phyloP scores from a whole-genome alignment of 2,329 filamentous ascomycete species.

The Alternaria hordeiaustralica region DNA sequence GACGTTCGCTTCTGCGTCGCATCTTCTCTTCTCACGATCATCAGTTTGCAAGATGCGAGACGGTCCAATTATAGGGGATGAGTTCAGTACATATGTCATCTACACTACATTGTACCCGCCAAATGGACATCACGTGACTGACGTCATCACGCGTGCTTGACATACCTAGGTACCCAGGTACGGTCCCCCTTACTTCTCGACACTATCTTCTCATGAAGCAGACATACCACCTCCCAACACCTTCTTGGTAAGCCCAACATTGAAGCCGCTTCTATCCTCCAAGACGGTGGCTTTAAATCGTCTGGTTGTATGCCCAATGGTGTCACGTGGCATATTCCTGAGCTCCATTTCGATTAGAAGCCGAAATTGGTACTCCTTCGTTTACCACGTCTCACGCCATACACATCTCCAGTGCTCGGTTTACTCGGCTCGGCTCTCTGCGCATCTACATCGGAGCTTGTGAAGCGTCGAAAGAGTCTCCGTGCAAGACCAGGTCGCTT shows the following conservation, averaged over 20 bases:
- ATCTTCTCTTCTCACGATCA: not conserved
- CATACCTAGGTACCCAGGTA: too few relatives aligned
- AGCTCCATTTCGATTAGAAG: not conserved
- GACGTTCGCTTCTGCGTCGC: not conserved
- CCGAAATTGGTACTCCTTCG: not conserved
- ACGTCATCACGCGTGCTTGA: not conserved
- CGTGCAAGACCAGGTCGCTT: not conserved
- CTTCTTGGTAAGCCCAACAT: not conserved
- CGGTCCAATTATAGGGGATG: not conserved
- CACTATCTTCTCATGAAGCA: not conserved
- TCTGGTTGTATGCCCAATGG: not conserved
- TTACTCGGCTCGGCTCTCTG: not conserved
- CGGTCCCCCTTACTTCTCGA: not conserved
- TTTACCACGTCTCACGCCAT: not conserved
- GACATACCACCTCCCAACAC: not conserved
- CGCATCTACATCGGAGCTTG: not conserved
- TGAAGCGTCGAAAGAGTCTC: not conserved
- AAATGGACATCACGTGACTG: not conserved
- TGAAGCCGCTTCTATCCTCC: not conserved
- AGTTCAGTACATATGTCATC: not conserved
- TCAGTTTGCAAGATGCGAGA: not conserved
- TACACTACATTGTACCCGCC: not conserved
- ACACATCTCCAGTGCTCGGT: not conserved
- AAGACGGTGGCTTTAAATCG: not conserved
- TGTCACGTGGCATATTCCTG: not conserved